These are phyloP conservation scores for Leishmania tarentolae DNA, from an alignment of 208 protist species.

Conservation along the genomic window DNA sequence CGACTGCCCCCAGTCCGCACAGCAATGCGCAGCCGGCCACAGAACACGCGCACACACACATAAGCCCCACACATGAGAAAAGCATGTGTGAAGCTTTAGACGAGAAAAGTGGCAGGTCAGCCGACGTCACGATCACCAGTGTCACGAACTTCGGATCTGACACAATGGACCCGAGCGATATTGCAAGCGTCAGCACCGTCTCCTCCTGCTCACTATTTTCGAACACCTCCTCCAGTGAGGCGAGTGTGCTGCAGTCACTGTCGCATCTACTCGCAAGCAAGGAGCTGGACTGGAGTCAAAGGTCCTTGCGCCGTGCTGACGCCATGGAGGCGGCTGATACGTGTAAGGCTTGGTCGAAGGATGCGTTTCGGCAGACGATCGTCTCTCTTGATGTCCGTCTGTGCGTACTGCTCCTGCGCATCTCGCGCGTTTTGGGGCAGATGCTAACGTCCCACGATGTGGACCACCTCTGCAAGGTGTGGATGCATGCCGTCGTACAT, in stretches of 20 bases:
- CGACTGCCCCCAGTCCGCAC: constrained; percentile 12
- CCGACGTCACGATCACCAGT: constrained; percentile 9
- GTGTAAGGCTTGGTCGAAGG: constrained; percentile 55
- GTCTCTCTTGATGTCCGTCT: constrained; percentile 58
- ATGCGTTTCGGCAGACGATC: constrained; percentile 56
- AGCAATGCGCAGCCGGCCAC: constrained; percentile 2
- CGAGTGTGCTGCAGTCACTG: constrained; percentile 18
- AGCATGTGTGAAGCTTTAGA: neutral
- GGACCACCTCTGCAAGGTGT: constrained; percentile 64
- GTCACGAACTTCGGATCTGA: constrained; percentile 21
- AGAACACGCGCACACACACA: neutral
- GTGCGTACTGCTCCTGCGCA: constrained; percentile 53
- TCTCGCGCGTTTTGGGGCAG: constrained; percentile 45
- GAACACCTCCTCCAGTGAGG: constrained; percentile 1
- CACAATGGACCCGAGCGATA: constrained; percentile 13
- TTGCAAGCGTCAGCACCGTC: constrained; percentile 23
- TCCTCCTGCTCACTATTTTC: constrained; percentile 20
- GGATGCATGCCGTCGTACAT: constrained; percentile 54
- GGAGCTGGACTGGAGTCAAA: constrained; percentile 34
- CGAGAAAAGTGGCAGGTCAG: neutral
- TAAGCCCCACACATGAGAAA: neutral
- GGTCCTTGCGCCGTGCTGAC: constrained; percentile 31
- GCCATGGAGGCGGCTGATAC: neutral
- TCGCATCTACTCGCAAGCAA: constrained; percentile 15
- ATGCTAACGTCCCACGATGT: constrained; percentile 65